Percentiles rank a stretch among this genome's conserved stretches.
phyloP scores from a whole-genome alignment of 2,329 filamentous ascomycete genomes.

The Sporothrix mexicana region DNA sequence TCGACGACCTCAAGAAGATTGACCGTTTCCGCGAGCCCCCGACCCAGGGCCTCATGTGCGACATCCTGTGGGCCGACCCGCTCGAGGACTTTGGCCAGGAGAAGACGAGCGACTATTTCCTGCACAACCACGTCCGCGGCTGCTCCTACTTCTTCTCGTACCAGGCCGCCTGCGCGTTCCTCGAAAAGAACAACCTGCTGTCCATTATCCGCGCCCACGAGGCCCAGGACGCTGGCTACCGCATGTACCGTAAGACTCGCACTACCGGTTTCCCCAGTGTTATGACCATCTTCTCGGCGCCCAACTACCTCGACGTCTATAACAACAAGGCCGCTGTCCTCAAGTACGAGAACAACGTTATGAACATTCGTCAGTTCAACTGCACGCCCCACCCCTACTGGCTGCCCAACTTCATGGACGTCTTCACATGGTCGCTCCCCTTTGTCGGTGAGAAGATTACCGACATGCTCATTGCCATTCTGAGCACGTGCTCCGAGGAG shows the following conservation, averaged over 20 bases:
- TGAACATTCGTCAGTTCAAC: constrained; percentile 99
- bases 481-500: constrained; percentile 99
- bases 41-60: constrained; percentile 97
- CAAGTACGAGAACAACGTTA: constrained; percentile 99
- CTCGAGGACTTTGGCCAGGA: constrained; percentile 98
- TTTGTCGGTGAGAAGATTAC: constrained; percentile 99
- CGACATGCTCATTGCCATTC: constrained; percentile 97
- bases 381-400: constrained; percentile 99
- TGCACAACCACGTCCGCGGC: constrained; percentile 97
- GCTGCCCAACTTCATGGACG: constrained; percentile 99
- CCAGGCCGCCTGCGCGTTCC: constrained; percentile 92
- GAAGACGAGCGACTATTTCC: constrained; percentile 95
- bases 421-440: constrained; percentile 99
- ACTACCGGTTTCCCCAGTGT: constrained; percentile 98
- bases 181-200: constrained; percentile 98
- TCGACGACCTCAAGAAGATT: constrained; percentile 94
- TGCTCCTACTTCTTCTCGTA: constrained; percentile 99
- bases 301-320: constrained; percentile 98
- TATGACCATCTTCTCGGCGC: constrained; percentile 99
- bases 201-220: constrained; percentile 98
- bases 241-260: constrained; percentile 98
- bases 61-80: constrained; percentile 98
- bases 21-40: constrained; percentile 97
- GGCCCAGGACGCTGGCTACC: constrained; percentile 96
- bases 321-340: constrained; percentile 99